These are phyloP conservation scores for Lathyrus tuberosus DNA, from an alignment of 306 rosid species.

Conservation along the genomic window DNA sequence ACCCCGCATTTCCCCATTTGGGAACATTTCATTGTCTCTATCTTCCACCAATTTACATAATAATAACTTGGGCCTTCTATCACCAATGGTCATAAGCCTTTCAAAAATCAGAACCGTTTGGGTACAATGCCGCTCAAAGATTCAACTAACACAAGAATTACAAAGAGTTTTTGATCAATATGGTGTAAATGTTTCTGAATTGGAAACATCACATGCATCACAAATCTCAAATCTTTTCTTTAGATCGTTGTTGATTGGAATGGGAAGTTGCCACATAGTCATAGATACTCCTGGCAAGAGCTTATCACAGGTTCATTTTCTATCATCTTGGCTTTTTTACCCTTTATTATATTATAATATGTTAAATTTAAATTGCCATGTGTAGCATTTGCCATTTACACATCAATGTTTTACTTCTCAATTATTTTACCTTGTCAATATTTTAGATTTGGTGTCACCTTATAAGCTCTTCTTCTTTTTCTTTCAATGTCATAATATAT, in stretches of 20 bases:
- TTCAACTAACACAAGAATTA: neutral
- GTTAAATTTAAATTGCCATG: neutral
- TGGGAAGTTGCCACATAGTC: neutral
- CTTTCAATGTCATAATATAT: too few species aligned
- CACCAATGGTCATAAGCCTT: neutral
- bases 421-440: neutral
- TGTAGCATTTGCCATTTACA: neutral
- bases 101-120: neutral
- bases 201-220: neutral
- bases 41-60: neutral
- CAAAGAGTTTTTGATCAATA: neutral
- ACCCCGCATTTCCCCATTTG: slow-evolving; percentile 11
- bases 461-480: too few species aligned
- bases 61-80: neutral
- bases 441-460: neutral
- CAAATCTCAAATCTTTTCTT: neutral
- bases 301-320: slow-evolving; percentile 29
- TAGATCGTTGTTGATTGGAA: neutral
- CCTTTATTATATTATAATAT: neutral
- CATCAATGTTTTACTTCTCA: too few species aligned
- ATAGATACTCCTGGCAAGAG: neutral
- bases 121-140: slow-evolving; percentile 11
- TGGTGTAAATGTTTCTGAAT: neutral
- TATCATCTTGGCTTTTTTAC: neutral
- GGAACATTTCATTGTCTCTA: neutral